Evolutionary conservation across 2,329 filamentous ascomycete genomes (phyloP), one percentile per base, ranked within the genome.

Genomic region (Chrysoporthe austroafricana): DNA sequence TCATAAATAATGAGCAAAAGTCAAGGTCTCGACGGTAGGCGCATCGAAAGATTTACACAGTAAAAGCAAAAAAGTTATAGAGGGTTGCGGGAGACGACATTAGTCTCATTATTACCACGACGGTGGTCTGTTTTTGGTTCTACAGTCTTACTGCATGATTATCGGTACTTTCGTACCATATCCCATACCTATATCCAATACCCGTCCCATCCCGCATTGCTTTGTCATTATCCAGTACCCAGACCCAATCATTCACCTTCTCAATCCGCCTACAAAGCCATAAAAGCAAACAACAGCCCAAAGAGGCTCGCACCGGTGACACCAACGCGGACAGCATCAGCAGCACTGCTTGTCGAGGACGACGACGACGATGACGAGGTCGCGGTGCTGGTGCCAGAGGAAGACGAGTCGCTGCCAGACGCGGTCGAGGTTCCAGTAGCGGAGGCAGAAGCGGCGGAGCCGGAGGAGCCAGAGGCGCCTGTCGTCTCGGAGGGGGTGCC

Each of bases 201-300:
- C 59, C 43, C 26, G 16, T 61, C 8, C 34, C 26, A 6, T 61
- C n/a, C 59, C 42, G 32, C 43, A 36, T 61, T 46, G 4, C 59
- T 36, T 61, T 43, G 13, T 61, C 13, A 61, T 61, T 34, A 61
- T 14, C 59, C 43, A 36, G 26, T 60, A 43, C 59, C 61, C 36
- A 32, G 21, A 39, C 26, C 39, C 21, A 34, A n/a, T 43, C 43
- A 42, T 50, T 18, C 32, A 44, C 39, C 42, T 57, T 32, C n/a
- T 58, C 57, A n/a, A 46, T 43, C 44, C 34, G 9, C 42, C 57
- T 62, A 69, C 64, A 68, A 34, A n/a, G 59, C 59, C 59, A 83
- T 83, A 66, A 86, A 72, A 67, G 84, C 85, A 71, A 80, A 85
- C 34, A 83, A 34, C 66, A 86, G 76, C 71, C 83, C 85, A 64